Conservation (phyloP, 768 basidiomycete species). For the Amylocystis lapponica region DNA sequence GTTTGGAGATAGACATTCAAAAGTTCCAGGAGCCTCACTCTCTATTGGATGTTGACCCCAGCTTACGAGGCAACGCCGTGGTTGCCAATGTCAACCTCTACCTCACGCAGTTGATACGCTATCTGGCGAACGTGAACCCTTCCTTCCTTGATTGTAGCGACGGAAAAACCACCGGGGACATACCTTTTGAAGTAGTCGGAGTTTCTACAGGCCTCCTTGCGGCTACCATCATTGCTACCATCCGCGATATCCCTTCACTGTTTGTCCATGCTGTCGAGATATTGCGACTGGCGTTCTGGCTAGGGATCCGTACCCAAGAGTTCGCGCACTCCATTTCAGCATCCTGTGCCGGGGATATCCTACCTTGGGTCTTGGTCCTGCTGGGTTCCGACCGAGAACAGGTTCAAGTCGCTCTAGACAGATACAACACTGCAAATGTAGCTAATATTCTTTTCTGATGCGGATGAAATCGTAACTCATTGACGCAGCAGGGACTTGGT, state of each 20-base stretch:
- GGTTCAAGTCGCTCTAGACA: constrained; percentile 4
- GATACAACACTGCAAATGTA: constrained; percentile 7
- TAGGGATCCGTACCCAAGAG: constrained; percentile 11
- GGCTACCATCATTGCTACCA: constrained; percentile 10
- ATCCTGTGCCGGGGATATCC: background rate
- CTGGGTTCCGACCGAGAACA: constrained; percentile 10
- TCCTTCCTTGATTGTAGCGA: too few species aligned
- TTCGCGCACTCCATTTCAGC: background rate
- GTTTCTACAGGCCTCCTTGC: constrained; percentile 16
- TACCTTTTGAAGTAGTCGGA: constrained; percentile 5
- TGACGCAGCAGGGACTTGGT: background rate
- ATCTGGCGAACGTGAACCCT: background rate
- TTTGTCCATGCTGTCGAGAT: constrained; percentile 8
- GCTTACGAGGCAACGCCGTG: constrained; percentile 7
- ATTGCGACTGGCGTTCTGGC: constrained; percentile 12
- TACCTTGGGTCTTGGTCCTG: constrained; percentile 12
- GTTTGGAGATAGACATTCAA: background rate
- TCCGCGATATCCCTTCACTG: constrained; percentile 3
- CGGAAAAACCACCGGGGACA: too few species aligned
- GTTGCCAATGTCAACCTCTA: constrained; percentile 10
- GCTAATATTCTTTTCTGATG: background rate
- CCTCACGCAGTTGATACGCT: constrained; percentile 13
- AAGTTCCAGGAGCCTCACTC: background rate
- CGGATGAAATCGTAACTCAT: background rate
- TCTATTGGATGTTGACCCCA: constrained; percentile 4